These are phyloP conservation scores for Ocimum tenuiflorum DNA, from an alignment of 257 asterid species.

Conservation along the genomic window DNA sequence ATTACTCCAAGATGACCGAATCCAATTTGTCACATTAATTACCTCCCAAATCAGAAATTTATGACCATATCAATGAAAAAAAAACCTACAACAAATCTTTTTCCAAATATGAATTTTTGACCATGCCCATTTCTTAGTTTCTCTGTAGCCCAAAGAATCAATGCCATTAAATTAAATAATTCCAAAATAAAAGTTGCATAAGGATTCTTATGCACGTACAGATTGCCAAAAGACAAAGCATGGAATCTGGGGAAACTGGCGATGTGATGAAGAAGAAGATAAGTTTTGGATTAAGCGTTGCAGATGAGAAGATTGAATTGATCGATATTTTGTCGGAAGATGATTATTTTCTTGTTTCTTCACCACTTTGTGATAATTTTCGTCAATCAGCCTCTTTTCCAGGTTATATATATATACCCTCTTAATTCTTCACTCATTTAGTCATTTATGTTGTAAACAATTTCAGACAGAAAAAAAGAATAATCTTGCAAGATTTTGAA, in stretches of 20 bases:
- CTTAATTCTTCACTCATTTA: neutral
- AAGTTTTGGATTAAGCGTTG: constrained; percentile 31
- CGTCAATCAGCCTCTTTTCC: constrained; percentile 33
- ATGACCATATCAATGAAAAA: neutral
- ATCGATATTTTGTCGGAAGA: constrained; percentile 48
- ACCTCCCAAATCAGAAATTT: neutral
- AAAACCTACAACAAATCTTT: neutral
- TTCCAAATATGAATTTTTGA: constrained; percentile 8
- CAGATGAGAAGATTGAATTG: constrained; percentile 41
- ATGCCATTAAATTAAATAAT: neutral
- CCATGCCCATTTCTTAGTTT: neutral
- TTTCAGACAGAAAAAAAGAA: neutral
- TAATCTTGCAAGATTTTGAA: neutral
- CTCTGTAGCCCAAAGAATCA: neutral
- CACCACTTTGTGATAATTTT: constrained; percentile 28
- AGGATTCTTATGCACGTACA: neutral
- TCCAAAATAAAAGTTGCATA: neutral
- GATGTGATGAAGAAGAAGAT: constrained; percentile 14
- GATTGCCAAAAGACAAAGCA: neutral
- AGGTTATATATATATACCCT: constrained; percentile 27
- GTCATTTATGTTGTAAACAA: neutral
- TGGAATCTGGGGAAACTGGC: constrained; percentile 16
- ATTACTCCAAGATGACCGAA: neutral
- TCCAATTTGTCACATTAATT: constrained; percentile 1
- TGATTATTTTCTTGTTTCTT: constrained; percentile 46